Conservation (phyloP, 768 basidiomycete species). For the Candolleomyces eurysporus region DNA sequence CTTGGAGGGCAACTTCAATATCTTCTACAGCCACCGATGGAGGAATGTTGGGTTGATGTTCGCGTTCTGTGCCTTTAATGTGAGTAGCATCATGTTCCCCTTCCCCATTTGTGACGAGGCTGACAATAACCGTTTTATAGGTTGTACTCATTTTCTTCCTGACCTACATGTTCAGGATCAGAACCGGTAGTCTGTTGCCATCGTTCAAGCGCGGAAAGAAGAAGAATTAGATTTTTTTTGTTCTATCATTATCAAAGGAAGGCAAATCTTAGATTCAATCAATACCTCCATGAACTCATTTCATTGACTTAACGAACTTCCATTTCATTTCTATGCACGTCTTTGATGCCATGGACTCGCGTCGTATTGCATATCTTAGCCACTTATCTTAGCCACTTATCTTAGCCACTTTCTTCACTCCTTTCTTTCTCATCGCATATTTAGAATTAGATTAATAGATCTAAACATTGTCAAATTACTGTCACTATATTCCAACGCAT, state of each 20-base stretch:
- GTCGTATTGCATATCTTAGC: too few relatives aligned
- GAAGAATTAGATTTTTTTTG: constrained; percentile 12
- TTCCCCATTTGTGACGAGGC: background rate
- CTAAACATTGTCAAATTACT: too few relatives aligned
- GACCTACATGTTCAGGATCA: constrained; percentile 54
- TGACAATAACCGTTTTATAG: constrained; percentile 20
- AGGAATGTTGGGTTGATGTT: constrained; percentile 52
- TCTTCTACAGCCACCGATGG: constrained; percentile 54
- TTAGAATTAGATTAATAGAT: too few relatives aligned
- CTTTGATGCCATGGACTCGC: too few relatives aligned
- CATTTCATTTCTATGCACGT: too few relatives aligned
- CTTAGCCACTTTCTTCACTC: too few relatives aligned
- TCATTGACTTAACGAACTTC: too few relatives aligned
- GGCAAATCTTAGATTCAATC: too few relatives aligned
- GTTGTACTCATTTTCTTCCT: constrained; percentile 36
- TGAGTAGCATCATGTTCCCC: constrained; percentile 23
- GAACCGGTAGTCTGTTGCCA: constrained; percentile 27
- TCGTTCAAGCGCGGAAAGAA: constrained; percentile 22
- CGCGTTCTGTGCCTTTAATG: constrained; percentile 49
- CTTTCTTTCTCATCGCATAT: too few relatives aligned
- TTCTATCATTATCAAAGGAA: background rate
- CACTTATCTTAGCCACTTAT: too few relatives aligned
- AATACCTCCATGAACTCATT: too few relatives aligned
- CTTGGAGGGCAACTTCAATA: constrained; percentile 49
- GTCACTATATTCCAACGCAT: too few relatives aligned